Evolutionary conservation across 2,329 filamentous ascomycete genomes (phyloP), one percentile per base, ranked within the genome.

Genomic region (Albophoma yamanashiensis): DNA sequence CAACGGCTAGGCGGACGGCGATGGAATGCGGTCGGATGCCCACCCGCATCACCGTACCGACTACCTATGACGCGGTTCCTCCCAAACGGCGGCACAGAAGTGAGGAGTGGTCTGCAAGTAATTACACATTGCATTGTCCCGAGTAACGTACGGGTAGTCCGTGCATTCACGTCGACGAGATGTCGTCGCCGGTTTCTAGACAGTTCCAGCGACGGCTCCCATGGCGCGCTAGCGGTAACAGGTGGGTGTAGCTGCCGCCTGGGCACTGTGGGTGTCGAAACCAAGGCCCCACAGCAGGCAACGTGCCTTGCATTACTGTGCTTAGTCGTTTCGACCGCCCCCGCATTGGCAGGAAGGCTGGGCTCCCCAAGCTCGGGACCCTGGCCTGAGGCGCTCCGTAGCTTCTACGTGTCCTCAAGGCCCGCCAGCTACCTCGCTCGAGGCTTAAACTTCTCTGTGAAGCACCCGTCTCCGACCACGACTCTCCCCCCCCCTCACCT

Each of bases 341-440:
- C 50, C 50, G 50, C 50, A 34, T 36, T n/a, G 50, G 50, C 27
- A n/a, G 27, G 27, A 53, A 53, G 50, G 50, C 27, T 52, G 47
- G 47, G 9, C 8, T 27, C 47, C 47, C 47, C 17, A 36, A 53
- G 27, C 17, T 36, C 17, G 27, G 27, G 50, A 53, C 50, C 50
- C 50, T 53, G 50, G 50, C 50, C 31, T 36, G 50, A 36, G 50
- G 38, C 58, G 53, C 25, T 53, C 65, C 63, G 56, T 60, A 68
- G 63, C 65, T 69, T 69, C 69, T 72, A 72, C 70, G 70, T 72
- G 70, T 72, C 66, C 66, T 70, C 64, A 67, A 64, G 59, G 62
- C 65, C 65, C 62, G 64, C 63, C 65, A 64, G 63, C 62, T 60
- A 65, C 59, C 63, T 62, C 61, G 61, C 42, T 62, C 31, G 50